A percentile compares a stretch with the other conserved stretches of the same genome.
phyloP scores from a whole-genome alignment of 2,329 filamentous ascomycete genomes.

The Scolecobasidium constrictum region DNA sequence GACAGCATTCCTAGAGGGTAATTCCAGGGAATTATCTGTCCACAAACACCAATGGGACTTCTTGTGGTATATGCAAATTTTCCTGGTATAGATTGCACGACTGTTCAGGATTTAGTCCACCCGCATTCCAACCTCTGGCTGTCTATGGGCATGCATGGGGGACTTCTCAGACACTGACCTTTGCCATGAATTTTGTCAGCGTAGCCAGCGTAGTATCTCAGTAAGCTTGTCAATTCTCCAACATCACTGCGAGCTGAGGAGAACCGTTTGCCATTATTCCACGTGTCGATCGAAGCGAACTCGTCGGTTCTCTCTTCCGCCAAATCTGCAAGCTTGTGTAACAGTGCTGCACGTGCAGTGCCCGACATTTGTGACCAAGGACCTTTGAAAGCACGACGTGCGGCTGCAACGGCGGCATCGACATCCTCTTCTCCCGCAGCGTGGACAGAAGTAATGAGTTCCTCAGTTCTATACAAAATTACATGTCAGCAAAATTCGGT shows the following conservation, averaged over 20 bases:
- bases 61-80: conserved; percentile 70
- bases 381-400: conserved; percentile 55
- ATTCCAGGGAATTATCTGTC: conserved; percentile 73
- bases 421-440: conserved; percentile 57
- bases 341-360: conserved; percentile 55
- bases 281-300: conserved; percentile 58
- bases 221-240: conserved; percentile 43
- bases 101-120: too few relatives aligned
- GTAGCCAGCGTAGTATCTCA: conserved; percentile 70
- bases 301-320: conserved; percentile 53
- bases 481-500: background rate
- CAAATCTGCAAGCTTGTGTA: conserved; percentile 60
- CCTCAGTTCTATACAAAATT: conserved; percentile 42
- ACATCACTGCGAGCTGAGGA: conserved; percentile 51
- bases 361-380: conserved; percentile 56
- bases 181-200: conserved; percentile 71
- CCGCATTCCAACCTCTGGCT: too few relatives aligned
- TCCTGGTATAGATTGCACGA: conserved; percentile 57
- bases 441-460: conserved; percentile 59
- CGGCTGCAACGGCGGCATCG: conserved; percentile 57
- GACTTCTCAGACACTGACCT: too few relatives aligned
- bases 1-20: conserved; percentile 66
- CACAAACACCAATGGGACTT: conserved; percentile 69
- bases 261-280: conserved; percentile 57
- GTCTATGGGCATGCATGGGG: too few relatives aligned